Evolutionary conservation across 2,329 filamentous ascomycete genomes (phyloP), one percentile per base, ranked within the genome.

Genomic region (Clarireedia hainanense): DNA sequence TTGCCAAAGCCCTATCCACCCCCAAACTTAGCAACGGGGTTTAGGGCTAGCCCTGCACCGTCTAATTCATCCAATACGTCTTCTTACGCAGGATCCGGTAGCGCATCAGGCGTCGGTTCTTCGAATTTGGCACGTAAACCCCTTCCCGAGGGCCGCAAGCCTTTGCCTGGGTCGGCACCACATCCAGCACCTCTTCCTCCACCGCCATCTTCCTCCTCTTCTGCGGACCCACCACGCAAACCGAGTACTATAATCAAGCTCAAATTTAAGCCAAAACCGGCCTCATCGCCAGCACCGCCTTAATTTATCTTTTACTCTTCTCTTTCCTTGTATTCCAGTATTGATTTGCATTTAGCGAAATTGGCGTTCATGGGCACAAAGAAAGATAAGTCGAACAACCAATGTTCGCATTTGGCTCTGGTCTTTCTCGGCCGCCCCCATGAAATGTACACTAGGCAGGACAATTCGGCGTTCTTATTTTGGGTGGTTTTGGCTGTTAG

Each of bases 1-100:
- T 52, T 42, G n/a, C 37, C 52, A 15, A 56, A 42, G 46, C 54
- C 54, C 14, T 63, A 63, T 24, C 61, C 64, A 17, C 58, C 60
- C 36, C 59, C 64, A 30, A 58, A 56, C 50, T 57, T 56, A 37
- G 62, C 63, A 17, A 55, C 60, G 5, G 49, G 48, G 30, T 50
- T 55, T 30, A 50, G 57, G 46, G 34, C 57, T 9, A 55, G 50
- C 48, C 54, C 62, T 4, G 50, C 57, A 4, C 48, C 55, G 23
- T 50, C 53, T 17, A 42, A 36, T 54, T 45, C 46, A 46, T 63
- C 61, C 17, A 56, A 58, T 46, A 52, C 50, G 34, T 37, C 49
- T 17, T 24, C 39, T 20, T 40, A 55, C 10, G 6, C 55, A 50
- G n/a, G 55, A 50, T 36, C 55, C 52, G n/a, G 30, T 24, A 45